phyloP scores from a whole-genome alignment of 163 green algal genomes.

The Chloromonas sp. region DNA sequence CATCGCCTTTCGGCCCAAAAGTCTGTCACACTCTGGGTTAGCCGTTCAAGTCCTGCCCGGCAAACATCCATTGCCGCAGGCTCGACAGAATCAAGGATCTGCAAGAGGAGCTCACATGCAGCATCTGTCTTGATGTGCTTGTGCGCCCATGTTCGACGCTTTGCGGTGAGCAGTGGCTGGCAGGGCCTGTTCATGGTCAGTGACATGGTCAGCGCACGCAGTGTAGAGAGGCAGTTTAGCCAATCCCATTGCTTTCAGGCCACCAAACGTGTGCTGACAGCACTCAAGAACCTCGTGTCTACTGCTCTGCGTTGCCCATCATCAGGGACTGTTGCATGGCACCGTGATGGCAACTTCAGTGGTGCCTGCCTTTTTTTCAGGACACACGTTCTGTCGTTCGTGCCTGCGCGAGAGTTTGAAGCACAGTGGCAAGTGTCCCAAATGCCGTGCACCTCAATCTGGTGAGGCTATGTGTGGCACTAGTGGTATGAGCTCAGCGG shows the following conservation, averaged over 20 bases:
- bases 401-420: slow-evolving; percentile 2
- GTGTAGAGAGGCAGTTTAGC: too few relatives aligned
- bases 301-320: background rate
- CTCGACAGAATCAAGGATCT: background rate
- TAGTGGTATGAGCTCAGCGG: too few relatives aligned
- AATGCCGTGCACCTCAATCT: background rate
- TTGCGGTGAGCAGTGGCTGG: background rate
- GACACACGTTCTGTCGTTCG: slow-evolving; percentile 1
- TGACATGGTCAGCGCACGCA: too few relatives aligned
- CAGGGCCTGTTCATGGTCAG: too few relatives aligned
- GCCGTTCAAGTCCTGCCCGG: too few relatives aligned
- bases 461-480: too few relatives aligned
- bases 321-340: background rate
- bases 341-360: background rate
- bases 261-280: background rate
- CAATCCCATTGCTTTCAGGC: too few relatives aligned
- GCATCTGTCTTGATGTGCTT: background rate
- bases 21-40: too few relatives aligned
- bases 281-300: background rate
- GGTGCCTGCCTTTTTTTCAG: background rate
- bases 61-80: too few relatives aligned
- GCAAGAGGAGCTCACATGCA: background rate
- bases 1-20: too few relatives aligned
- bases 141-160: background rate
- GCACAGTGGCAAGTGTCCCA: slow-evolving; percentile 1